Conservation (phyloP, 805 yeast species). For the Wickerhamomyces sydowiorum region DNA sequence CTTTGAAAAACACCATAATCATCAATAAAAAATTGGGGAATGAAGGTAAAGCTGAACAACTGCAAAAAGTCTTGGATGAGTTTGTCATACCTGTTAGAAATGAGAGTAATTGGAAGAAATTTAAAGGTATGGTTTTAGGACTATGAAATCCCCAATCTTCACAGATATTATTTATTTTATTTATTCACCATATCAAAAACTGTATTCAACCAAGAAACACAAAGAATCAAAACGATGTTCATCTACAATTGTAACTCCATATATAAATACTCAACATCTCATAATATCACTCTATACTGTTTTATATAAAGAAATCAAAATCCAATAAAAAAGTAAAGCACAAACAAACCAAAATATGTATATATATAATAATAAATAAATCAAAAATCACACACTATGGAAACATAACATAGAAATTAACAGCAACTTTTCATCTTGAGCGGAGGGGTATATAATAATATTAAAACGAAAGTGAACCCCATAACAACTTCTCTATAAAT, state of each 20-base stretch:
- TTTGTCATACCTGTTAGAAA: slow-evolving; percentile 4
- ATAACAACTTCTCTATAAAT: not conserved
- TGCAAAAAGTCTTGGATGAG: slow-evolving; percentile 5
- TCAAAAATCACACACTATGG: no score
- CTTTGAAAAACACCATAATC: slow-evolving; percentile 26
- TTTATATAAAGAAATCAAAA: no score
- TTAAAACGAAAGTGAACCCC: not conserved
- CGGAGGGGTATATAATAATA: not conserved
- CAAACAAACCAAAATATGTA: no score
- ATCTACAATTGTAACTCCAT: no score
- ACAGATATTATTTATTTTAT: not conserved
- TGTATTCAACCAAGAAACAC: not conserved
- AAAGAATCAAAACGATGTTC: no score
- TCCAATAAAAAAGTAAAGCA: no score
- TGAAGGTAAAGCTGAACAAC: slow-evolving; percentile 7
- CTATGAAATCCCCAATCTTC: not conserved
- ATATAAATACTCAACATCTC: not conserved
- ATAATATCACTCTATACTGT: no score
- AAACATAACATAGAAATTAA: no score
- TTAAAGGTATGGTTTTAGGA: not conserved
- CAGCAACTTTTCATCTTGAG: no score
- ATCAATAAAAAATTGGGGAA: slow-evolving; percentile 14
- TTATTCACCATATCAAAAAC: not conserved
- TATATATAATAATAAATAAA: no score
- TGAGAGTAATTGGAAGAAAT: not conserved